Evolutionary conservation across 2,329 filamentous ascomycete genomes (phyloP).

Genomic region (Trichoderma harzianum): DNA sequence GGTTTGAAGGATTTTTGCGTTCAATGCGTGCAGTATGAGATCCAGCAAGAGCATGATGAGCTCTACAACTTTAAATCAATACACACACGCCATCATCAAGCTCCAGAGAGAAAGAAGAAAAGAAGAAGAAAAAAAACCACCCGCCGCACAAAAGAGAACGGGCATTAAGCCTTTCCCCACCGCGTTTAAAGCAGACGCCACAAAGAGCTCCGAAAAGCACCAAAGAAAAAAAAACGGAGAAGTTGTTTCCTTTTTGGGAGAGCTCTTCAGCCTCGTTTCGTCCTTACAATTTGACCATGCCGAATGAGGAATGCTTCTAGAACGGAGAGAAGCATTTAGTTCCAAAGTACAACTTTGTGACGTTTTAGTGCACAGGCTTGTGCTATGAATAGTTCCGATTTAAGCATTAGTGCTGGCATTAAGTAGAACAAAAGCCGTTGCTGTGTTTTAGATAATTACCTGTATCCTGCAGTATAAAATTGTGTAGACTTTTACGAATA

Average conservation of each 20-base stretch:
- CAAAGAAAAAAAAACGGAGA: neutral
- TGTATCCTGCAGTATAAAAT: too few relatives aligned
- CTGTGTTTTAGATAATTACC: neutral
- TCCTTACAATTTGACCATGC: neutral
- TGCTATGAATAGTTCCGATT: slow-evolving; percentile 12
- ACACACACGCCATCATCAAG: neutral
- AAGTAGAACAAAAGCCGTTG: neutral
- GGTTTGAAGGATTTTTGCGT: neutral
- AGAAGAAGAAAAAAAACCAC: neutral
- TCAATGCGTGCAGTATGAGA: neutral
- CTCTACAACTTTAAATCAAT: neutral
- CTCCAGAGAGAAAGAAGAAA: neutral
- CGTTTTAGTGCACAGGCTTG: slow-evolving; percentile 6
- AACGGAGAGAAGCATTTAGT: neutral
- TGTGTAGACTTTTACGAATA: neutral
- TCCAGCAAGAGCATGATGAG: neutral
- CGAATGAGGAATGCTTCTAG: neutral
- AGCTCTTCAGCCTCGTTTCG: slow-evolving; percentile 18
- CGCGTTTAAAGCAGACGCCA: neutral
- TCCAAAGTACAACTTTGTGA: neutral
- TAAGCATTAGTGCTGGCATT: slow-evolving; percentile 1
- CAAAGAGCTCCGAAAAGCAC: neutral
- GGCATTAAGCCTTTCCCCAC: neutral
- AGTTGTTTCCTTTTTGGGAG: slow-evolving; percentile 7
- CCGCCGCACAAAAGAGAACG: neutral